These are phyloP conservation scores for Erodium trifolium DNA, from an alignment of 441 rosid species.

Conservation along the genomic window DNA sequence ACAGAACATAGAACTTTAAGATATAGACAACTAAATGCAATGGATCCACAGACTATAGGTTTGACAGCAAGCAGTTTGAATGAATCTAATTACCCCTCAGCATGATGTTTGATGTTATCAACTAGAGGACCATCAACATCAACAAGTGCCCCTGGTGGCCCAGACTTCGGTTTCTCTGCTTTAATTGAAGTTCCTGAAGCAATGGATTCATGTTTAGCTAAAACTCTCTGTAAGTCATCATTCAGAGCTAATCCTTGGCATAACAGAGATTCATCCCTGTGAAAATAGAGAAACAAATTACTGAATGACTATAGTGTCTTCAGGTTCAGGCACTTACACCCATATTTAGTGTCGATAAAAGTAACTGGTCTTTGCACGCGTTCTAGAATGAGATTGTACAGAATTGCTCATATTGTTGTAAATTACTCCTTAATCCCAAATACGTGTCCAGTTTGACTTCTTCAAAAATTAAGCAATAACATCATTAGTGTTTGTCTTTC, in stretches of 20 bases:
- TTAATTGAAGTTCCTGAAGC: slow-evolving; percentile 56
- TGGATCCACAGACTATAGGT: neutral
- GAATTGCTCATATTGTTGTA: neutral
- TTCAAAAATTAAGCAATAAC: no score
- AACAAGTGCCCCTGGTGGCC: slow-evolving; percentile 44
- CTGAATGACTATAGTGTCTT: neutral
- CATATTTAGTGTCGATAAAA: neutral
- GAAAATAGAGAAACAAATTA: slow-evolving; percentile 15
- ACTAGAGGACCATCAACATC: slow-evolving; percentile 61
- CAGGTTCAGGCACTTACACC: neutral
- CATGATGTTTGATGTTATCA: slow-evolving; percentile 39
- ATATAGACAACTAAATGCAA: neutral
- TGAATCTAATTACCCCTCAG: slow-evolving; percentile 38
- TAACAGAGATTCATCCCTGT: slow-evolving; percentile 86
- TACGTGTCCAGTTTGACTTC: neutral
- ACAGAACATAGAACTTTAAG: no score
- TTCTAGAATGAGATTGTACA: neutral
- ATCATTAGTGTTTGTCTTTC: neutral
- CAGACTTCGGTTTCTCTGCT: slow-evolving; percentile 45
- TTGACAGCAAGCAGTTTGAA: neutral
- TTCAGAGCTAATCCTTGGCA: slow-evolving; percentile 84
- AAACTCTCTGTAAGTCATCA: slow-evolving; percentile 93
- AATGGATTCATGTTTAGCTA: slow-evolving; percentile 79
- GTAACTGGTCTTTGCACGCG: neutral
- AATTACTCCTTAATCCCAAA: neutral